Evolutionary conservation across 306 rosid genomes (phyloP).

Genomic region (Fragaria ananassa): DNA sequence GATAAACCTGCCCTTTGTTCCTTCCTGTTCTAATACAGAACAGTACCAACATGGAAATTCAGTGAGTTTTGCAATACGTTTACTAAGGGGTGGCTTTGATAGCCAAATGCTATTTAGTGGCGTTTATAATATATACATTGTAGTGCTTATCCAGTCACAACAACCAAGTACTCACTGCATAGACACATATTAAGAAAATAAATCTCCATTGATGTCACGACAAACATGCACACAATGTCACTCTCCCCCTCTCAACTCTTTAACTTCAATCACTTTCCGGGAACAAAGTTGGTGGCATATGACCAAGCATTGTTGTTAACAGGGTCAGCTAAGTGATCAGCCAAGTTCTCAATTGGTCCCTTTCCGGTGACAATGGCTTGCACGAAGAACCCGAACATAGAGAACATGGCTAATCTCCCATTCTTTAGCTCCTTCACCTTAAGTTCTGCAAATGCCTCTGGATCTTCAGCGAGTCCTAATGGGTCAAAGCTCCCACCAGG

Average conservation of each 20-base stretch:
- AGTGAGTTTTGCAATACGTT: too few species aligned
- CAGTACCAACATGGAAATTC: too few species aligned
- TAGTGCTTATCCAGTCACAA: too few species aligned
- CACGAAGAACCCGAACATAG: background rate
- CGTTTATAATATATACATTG: too few species aligned
- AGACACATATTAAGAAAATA: background rate
- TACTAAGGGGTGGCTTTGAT: too few species aligned
- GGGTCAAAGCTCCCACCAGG: constrained; percentile 1
- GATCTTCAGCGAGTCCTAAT: constrained; percentile 3
- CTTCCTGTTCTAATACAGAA: too few species aligned
- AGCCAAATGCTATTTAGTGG: too few species aligned
- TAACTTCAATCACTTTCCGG: background rate
- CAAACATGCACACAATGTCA: background rate
- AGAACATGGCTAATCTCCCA: constrained; percentile 3
- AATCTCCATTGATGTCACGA: background rate
- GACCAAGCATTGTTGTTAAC: constrained; percentile 8
- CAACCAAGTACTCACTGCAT: too few species aligned
- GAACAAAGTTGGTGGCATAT: background rate
- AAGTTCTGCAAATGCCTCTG: background rate
- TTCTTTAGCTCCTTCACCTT: background rate
- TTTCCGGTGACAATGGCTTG: background rate
- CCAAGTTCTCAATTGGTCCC: background rate
- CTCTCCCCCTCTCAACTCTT: too few species aligned
- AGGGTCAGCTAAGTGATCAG: background rate
- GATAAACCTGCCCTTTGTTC: too few species aligned